Evolutionary conservation across 768 basidiomycete species (phyloP), one percentile per base, ranked within the genome.

Genomic region (Dendrothele bispora): DNA sequence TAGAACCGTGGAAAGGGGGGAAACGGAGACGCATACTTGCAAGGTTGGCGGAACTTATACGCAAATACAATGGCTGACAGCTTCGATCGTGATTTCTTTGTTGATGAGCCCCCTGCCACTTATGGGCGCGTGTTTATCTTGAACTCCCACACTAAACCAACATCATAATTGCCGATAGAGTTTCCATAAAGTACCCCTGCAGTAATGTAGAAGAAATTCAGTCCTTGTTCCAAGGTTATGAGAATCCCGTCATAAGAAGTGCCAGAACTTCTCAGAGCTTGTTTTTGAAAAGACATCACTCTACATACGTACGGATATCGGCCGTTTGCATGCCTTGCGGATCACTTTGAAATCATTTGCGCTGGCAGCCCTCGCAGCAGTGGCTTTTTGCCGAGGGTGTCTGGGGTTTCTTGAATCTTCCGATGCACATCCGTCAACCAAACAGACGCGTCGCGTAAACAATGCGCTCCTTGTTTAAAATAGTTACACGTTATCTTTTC

Each of bases 31-130:
- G 64, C 72, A 76, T 77, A 70, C 72, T 74, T 67, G 68, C 72
- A 63, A 69, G 66, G 65, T 70, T 70, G 67, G 68, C 79, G 77
- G 78, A 72, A 76, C 79, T 82, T 81, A 80, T 80, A 80, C 70
- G 61, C 72, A 60, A 62, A 60, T 55, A 55, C 51, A 63, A 68
- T 68, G 62, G 64, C 64, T 75, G 74, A 73, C 73, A 72, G 71
- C 72, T 74, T 73, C 71, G 68, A 73, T 74, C 67, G 66, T 68
- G 58, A 56, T 56, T 59, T 62, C 50, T 26, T 25, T 17, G 26
- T 18, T 43, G 41, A 26, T 28, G 35, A 34, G 22, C 51, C 51
- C 51, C 51, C 51, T 48, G 51, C n/a, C 51, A 53, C 51, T 41
- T 39, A 46, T 51, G 36, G 49, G 49, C 41, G 49, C 44, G 29